phyloP scores from a whole-genome alignment of 2,329 filamentous ascomycete genomes.

The Fusarium newnesense region DNA sequence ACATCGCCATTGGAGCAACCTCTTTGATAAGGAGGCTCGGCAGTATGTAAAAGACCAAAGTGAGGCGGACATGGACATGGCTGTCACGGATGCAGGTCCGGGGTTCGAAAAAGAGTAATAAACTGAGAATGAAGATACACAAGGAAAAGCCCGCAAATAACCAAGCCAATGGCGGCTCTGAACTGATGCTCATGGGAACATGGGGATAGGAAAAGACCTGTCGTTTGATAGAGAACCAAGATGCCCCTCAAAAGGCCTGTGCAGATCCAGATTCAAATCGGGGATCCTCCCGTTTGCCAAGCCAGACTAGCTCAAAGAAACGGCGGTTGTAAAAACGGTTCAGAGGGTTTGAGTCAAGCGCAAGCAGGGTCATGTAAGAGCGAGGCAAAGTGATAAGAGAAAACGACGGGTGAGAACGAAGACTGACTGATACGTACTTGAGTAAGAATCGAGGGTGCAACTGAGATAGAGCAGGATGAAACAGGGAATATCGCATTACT shows the following conservation, averaged over 20 bases:
- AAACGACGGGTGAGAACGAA: background rate
- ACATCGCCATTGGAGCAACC: conserved; percentile 19
- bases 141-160: background rate
- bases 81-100: conserved; percentile 13
- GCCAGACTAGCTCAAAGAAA: background rate
- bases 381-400: conserved; percentile 11
- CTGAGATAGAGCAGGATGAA: background rate
- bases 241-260: conserved; percentile 31
- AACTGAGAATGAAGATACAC: background rate
- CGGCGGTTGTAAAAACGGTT: background rate
- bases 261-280: conserved; percentile 27
- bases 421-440: conserved; percentile 17
- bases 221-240: conserved; percentile 26
- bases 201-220: conserved; percentile 18
- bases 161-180: conserved; percentile 32
- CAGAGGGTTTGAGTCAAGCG: background rate
- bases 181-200: conserved; percentile 35
- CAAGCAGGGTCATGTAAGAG: conserved; percentile 3
- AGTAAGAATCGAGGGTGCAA: background rate
- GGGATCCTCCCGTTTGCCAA: conserved; percentile 6
- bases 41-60: conserved; percentile 6
- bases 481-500: conserved; percentile 19
- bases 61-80: conserved; percentile 22
- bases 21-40: conserved; percentile 30
- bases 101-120: background rate